Evolutionary conservation across 805 yeast genomes (phyloP).

Genomic region (Ogataea populi-albae): DNA sequence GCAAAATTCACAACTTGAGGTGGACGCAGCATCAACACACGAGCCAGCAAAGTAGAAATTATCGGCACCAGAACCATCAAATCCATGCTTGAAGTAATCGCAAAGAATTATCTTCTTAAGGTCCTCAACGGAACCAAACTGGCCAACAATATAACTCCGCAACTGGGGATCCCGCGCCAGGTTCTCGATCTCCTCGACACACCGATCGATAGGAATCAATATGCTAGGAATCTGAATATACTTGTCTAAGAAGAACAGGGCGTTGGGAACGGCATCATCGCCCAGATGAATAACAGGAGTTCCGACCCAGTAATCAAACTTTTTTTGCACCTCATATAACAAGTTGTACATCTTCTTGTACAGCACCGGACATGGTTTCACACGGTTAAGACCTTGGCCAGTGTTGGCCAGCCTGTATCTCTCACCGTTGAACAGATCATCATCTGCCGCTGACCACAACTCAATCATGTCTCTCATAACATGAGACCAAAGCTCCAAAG

Average conservation of each 20-base stretch:
- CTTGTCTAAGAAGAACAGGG: constrained; percentile 73
- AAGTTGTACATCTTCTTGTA: constrained; percentile 70
- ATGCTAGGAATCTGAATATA: constrained; percentile 78
- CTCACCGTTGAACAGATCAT: constrained; percentile 58
- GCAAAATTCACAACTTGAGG: constrained; percentile 83
- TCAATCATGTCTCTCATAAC: constrained; percentile 76
- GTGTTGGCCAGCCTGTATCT: constrained; percentile 63
- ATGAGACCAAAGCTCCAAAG: constrained; percentile 70
- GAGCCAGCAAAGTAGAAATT: constrained; percentile 82
- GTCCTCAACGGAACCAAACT: constrained; percentile 55
- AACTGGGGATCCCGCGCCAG: constrained; percentile 47
- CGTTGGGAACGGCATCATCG: constrained; percentile 82
- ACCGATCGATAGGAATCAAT: constrained; percentile 66
- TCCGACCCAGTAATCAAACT: constrained; percentile 70
- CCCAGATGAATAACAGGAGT: constrained; percentile 78
- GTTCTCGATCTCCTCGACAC: constrained; percentile 52
- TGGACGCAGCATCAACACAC: constrained; percentile 78
- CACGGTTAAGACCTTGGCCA: constrained; percentile 78
- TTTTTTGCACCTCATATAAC: constrained; percentile 61
- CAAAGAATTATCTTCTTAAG: constrained; percentile 46
- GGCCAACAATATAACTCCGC: constrained; percentile 50
- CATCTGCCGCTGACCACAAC: constrained; percentile 75
- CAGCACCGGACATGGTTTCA: constrained; percentile 69
- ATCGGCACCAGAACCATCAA: constrained; percentile 82
- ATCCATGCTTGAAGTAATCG: constrained; percentile 56